A percentile compares a stretch with the other conserved stretches of the same genome.
phyloP scores from a whole-genome alignment of 306 rosid genomes.

The Styphnolobium japonicum region DNA sequence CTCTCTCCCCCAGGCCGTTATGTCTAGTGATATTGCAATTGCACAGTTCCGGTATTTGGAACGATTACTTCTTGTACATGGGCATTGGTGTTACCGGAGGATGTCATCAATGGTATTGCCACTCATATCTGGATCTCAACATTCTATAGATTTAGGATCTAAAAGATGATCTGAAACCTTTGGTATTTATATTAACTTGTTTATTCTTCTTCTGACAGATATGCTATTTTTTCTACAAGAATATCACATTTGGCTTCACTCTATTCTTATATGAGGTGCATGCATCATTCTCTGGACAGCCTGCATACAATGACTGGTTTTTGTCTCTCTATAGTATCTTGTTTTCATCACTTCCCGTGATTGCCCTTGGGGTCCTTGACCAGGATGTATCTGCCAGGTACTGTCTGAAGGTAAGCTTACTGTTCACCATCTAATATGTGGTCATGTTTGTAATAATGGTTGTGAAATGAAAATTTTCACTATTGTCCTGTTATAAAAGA shows the following conservation, averaged over 20 bases:
- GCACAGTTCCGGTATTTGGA: slow-evolving; percentile 94
- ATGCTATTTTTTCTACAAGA: slow-evolving; percentile 98
- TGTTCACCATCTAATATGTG: background rate
- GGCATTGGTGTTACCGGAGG: slow-evolving; percentile 99
- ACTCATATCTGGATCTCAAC: background rate
- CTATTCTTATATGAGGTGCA: slow-evolving; percentile 81
- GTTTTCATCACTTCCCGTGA: slow-evolving; percentile 89
- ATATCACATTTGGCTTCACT: slow-evolving; percentile 81
- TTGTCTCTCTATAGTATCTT: slow-evolving; percentile 78
- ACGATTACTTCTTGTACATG: slow-evolving; percentile 90
- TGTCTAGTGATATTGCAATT: slow-evolving; percentile 98
- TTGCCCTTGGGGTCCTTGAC: slow-evolving; percentile 89
- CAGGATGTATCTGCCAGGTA: slow-evolving; percentile 90
- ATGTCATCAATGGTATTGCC: slow-evolving; percentile 83
- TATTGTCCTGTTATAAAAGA: background rate
- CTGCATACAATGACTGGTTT: slow-evolving; percentile 95
- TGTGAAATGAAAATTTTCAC: background rate
- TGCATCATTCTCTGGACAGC: slow-evolving; percentile 81
- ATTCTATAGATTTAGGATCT: slow-evolving; percentile 7
- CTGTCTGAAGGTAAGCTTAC: slow-evolving; percentile 62
- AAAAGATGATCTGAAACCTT: background rate
- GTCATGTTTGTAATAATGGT: slow-evolving; percentile 9
- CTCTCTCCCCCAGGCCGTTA: slow-evolving; percentile 68
- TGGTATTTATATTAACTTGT: slow-evolving; percentile 23
- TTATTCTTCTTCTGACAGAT: slow-evolving; percentile 59